Evolutionary conservation across 2,329 filamentous ascomycete species (phyloP), one percentile per base, ranked within the genome.

Genomic region (Cordyceps pruinosa): DNA sequence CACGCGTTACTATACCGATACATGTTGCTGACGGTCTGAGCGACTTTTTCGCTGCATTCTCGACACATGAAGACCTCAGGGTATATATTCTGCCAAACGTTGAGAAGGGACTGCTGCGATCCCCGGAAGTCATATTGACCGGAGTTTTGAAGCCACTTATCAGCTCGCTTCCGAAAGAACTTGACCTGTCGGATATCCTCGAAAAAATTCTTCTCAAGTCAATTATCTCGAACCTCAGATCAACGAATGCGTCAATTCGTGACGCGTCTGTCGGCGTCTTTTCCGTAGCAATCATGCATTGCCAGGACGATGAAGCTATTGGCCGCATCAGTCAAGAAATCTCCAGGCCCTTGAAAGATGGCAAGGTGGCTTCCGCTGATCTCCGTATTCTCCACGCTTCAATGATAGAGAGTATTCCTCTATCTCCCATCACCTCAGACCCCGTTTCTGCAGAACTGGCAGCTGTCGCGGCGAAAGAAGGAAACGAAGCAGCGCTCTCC

Each of bases 221-320:
- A 6, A 76, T 99, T 13, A 73, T 97, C n/a, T 86, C 90, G 41
- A 96, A 91, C 68, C 79, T 92, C 70, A 97, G 96, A 71, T 97
- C 94, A 1, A 92, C 88, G 66, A 97, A 96, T 69, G 75, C 83
- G 15, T 72, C 73, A 2, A 90, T 97, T 60, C 86, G 93, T 57
- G 82, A 82, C 60, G 91, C 90, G 25, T 88, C 89, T 9, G 73
- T 92, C 23, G 78, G 80, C 39, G 88, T 88, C 8, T 96, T 97
- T 69, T 79, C 81, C 61, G 80, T 82, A 10, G 76, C 92, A n/a
- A 81, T 89, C 30, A 70, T 74, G 42, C 80, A 81, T 63, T 88
- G 84, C 62, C 69, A 74, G 48, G 81, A 89, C 61, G 71, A 77
- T 6, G 69, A 75, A 4, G 71, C 78, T 5, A 73, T 96, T 42